phyloP scores from a whole-genome alignment of 148 eudicot genomes.

The Fallopia convolvulus region DNA sequence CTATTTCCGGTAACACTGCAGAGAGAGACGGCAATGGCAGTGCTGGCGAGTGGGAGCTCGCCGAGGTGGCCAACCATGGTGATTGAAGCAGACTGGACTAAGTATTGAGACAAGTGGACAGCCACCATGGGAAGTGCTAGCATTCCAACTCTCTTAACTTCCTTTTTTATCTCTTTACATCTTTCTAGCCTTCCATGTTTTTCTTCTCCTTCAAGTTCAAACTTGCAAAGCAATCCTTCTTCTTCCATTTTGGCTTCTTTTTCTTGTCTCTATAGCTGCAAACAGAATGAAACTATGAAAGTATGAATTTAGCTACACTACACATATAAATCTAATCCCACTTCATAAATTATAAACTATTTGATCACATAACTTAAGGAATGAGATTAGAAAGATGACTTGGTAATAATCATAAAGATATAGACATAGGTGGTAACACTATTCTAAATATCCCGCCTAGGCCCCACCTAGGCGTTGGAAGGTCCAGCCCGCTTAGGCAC shows the following conservation, averaged over 20 bases:
- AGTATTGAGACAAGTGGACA: slow-evolving; percentile 23
- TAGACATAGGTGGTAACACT: not conserved
- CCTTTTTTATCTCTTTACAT: slow-evolving; percentile 21
- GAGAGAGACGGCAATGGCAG: slow-evolving; percentile 53
- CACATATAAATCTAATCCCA: not conserved
- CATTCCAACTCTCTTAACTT: slow-evolving; percentile 26
- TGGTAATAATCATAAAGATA: not conserved
- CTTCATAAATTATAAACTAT: no score
- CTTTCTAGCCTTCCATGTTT: not conserved
- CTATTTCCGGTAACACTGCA: slow-evolving; percentile 39
- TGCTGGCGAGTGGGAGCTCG: slow-evolving; percentile 46
- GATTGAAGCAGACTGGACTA: slow-evolving; percentile 32
- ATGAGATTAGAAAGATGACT: not conserved
- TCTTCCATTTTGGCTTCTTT: not conserved
- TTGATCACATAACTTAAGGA: no score
- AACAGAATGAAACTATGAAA: not conserved
- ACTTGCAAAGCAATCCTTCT: not conserved
- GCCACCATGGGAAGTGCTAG: slow-evolving; percentile 45
- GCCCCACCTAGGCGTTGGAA: no score
- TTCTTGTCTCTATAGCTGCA: not conserved
- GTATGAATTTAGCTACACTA: not conserved
- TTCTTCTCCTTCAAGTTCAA: not conserved
- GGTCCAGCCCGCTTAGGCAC: no score
- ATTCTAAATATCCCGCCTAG: no score
- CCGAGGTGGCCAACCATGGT: slow-evolving; percentile 65